Evolutionary conservation across 2,329 filamentous ascomycete genomes (phyloP).

Genomic region (Colletotrichum chrysophilum): DNA sequence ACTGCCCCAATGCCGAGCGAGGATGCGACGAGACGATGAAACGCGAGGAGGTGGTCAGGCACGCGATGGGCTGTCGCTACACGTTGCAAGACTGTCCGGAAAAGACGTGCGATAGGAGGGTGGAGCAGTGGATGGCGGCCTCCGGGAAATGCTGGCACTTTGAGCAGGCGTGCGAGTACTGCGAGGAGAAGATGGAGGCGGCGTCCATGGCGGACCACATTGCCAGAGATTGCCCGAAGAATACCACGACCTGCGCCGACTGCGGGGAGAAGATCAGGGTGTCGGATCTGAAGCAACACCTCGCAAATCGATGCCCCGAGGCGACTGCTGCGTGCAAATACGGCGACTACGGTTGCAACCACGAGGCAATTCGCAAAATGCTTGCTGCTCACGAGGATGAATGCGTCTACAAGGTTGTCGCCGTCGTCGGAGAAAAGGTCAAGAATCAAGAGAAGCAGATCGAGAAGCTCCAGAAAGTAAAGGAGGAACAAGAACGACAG

Average conservation of each 20-base stretch:
- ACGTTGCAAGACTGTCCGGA: constrained; percentile 62
- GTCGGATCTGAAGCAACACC: constrained; percentile 52
- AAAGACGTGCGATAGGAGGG: constrained; percentile 52
- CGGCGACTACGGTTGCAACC: constrained; percentile 52
- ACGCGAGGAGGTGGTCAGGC: constrained; percentile 59
- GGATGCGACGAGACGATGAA: constrained; percentile 58
- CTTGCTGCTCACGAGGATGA: constrained; percentile 49
- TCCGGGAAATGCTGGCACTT: constrained; percentile 56
- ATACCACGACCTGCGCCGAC: constrained; percentile 52
- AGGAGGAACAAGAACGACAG: constrained; percentile 38
- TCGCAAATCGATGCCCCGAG: constrained; percentile 49
- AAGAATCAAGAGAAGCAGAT: constrained; percentile 56
- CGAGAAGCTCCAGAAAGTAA: constrained; percentile 38
- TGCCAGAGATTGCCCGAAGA: constrained; percentile 47
- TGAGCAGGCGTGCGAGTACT: constrained; percentile 57
- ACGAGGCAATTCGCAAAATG: constrained; percentile 40
- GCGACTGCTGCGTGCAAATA: constrained; percentile 49
- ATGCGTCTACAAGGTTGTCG: constrained; percentile 60
- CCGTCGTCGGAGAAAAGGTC: constrained; percentile 51
- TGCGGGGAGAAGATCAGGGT: constrained; percentile 52
- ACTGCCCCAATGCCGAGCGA: constrained; percentile 57
- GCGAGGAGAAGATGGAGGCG: constrained; percentile 52
- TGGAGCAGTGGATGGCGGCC: constrained; percentile 51
- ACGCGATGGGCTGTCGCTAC: constrained; percentile 63
- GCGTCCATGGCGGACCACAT: constrained; percentile 52